These are phyloP conservation scores for Mycena venus DNA, from an alignment of 768 basidiomycete species.

Conservation along the genomic window DNA sequence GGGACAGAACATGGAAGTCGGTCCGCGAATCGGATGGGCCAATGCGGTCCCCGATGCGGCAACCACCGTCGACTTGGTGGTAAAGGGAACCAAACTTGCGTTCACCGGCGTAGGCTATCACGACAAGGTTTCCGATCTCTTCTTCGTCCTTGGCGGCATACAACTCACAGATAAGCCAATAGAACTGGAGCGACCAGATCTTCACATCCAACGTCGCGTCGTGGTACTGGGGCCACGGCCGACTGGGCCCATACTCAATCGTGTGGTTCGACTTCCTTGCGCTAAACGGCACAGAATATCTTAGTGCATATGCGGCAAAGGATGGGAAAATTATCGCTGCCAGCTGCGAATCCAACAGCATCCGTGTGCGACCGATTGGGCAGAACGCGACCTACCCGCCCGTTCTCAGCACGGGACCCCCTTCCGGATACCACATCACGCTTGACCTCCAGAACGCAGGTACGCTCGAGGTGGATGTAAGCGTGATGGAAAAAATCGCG, in stretches of 20 bases:
- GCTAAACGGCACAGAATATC: constrained; percentile 11
- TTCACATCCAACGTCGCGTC: constrained; percentile 17
- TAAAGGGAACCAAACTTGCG: constrained; percentile 17
- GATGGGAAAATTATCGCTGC: constrained; percentile 16
- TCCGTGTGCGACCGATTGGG: neutral
- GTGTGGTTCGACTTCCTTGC: constrained; percentile 34
- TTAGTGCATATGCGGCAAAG: constrained; percentile 28
- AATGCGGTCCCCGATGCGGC: constrained; percentile 32
- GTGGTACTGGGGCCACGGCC: constrained; percentile 36
- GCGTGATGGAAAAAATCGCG: neutral
- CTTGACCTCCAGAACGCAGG: neutral
- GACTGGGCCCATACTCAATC: constrained; percentile 34
- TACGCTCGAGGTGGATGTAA: neutral
- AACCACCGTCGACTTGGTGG: constrained; percentile 23
- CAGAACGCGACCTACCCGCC: constrained; percentile 12
- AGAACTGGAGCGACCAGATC: constrained; percentile 35
- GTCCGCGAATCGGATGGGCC: constrained; percentile 34
- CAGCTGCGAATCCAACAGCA: neutral
- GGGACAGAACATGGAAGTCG: constrained; percentile 23
- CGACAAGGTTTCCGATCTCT: constrained; percentile 11
- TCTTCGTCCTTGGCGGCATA: neutral
- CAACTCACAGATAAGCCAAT: neutral
- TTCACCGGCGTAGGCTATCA: constrained; percentile 29
- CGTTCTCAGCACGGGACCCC: neutral
- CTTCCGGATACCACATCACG: constrained; percentile 14